These are phyloP conservation scores for Hypoxylon cercidicola DNA, from an alignment of 495 filamentous ascomycete species.

Conservation along the genomic window DNA sequence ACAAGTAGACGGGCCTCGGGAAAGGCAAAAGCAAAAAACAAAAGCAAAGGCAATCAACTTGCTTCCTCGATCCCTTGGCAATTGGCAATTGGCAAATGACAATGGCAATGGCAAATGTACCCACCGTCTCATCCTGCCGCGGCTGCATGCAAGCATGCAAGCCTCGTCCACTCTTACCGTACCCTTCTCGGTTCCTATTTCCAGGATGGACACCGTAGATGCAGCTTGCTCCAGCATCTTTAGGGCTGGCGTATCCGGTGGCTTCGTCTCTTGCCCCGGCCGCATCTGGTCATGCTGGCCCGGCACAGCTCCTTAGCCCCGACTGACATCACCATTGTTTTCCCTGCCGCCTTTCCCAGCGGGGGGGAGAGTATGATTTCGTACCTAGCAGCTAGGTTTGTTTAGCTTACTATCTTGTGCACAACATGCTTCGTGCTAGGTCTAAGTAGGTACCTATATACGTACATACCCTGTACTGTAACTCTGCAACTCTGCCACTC, in stretches of 20 bases:
- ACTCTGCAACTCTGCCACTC: too few species aligned
- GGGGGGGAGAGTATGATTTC: constrained; percentile 7
- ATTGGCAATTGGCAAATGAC: too few species aligned
- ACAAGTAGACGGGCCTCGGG: not conserved
- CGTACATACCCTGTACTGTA: constrained; percentile 16
- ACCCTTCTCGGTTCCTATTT: constrained; percentile 17
- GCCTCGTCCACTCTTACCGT: constrained; percentile 11
- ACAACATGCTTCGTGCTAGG: constrained; percentile 36
- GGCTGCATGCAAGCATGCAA: constrained; percentile 7
- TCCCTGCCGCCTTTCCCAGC: constrained; percentile 15
- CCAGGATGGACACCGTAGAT: constrained; percentile 30
- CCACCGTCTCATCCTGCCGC: constrained; percentile 27
- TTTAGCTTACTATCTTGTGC: constrained; percentile 23
- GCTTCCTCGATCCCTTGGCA: constrained; percentile 16
- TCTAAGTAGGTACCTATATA: constrained; percentile 20
- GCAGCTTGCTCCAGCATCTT: constrained; percentile 19
- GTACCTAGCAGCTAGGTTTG: constrained; percentile 34
- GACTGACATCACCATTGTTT: constrained; percentile 40
- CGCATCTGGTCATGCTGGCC: constrained; percentile 16
- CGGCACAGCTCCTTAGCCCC: constrained; percentile 22
- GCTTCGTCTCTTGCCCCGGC: constrained; percentile 16
- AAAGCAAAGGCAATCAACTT: too few species aligned
- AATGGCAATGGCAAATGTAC: too few species aligned
- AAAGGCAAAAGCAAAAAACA: too few species aligned
- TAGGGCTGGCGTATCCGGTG: constrained; percentile 36